Percentiles rank a stretch among this genome's conserved stretches.
These are phyloP conservation scores for Pythium angustatum DNA, from an alignment of 352 stramenopile genomes.

Conservation along the genomic window DNA sequence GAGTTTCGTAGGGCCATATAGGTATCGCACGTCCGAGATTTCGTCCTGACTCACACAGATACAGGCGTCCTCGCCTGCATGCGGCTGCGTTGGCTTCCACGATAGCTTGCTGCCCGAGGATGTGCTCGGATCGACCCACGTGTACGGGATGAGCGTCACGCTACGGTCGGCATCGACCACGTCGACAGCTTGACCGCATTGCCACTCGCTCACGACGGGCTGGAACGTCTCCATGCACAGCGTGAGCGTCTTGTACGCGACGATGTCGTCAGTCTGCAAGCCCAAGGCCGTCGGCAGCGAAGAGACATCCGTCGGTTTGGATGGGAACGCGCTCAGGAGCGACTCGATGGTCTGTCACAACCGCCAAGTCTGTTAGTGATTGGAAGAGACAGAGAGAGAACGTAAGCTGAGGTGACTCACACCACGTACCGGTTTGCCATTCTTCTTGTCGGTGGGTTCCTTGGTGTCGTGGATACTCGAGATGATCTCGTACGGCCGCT, in stretches of 20 bases:
- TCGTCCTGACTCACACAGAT: constrained; percentile 28
- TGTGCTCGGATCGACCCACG: constrained; percentile 1
- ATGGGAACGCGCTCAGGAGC: constrained; percentile 35
- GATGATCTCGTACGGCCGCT: constrained; percentile 78
- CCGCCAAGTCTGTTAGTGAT: too few species aligned
- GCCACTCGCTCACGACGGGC: constrained; percentile 67
- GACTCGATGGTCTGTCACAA: constrained; percentile 21
- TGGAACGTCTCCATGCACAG: constrained; percentile 81
- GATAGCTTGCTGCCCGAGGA: not conserved
- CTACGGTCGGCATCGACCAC: constrained; percentile 7
- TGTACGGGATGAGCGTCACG: constrained; percentile 18
- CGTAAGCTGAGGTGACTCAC: too few species aligned
- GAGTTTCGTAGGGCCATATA: constrained; percentile 39
- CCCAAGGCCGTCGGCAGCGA: constrained; percentile 5
- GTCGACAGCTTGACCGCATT: constrained; percentile 44
- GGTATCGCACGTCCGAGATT: constrained; percentile 53
- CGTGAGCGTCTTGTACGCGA: constrained; percentile 77
- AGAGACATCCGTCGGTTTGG: constrained; percentile 17
- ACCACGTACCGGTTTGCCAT: constrained; percentile 21
- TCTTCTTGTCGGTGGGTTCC: not conserved
- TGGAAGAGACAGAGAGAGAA: too few species aligned
- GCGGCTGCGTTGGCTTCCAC: constrained; percentile 1
- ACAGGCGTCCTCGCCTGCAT: constrained; percentile 9
- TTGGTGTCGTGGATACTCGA: constrained; percentile 46
- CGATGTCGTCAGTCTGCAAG: constrained; percentile 47